Percentiles rank a stretch among this genome's conserved stretches.
These are phyloP conservation scores for Bertia moriformis DNA, from an alignment of 2,329 filamentous ascomycete genomes.

Conservation along the genomic window DNA sequence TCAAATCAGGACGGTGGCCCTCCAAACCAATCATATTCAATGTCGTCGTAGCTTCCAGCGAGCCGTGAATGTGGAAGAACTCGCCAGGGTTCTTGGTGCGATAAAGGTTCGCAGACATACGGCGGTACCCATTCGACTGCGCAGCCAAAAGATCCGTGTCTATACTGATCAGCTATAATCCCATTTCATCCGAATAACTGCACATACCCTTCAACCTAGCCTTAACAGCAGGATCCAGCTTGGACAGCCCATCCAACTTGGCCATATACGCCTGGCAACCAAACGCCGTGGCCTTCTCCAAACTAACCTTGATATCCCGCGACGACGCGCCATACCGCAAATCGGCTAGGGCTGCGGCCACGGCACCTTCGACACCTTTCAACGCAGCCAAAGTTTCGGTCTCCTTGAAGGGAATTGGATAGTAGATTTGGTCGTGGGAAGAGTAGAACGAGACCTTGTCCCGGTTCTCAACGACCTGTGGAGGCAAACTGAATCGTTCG, in stretches of 20 bases:
- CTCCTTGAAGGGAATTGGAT: slow-evolving; percentile 30
- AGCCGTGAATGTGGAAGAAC: slow-evolving; percentile 37
- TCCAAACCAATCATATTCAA: slow-evolving; percentile 36
- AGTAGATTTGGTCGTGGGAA: slow-evolving; percentile 21
- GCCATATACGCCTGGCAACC: slow-evolving; percentile 1
- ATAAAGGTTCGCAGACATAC: slow-evolving; percentile 35
- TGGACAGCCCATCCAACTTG: neutral
- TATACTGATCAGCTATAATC: slow-evolving; percentile 6
- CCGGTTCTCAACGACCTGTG: slow-evolving; percentile 9
- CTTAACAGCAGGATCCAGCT: slow-evolving; percentile 1
- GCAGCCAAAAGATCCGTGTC: slow-evolving; percentile 34
- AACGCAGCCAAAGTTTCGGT: slow-evolving; percentile 26
- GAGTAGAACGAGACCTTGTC: slow-evolving; percentile 16
- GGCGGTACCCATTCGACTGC: slow-evolving; percentile 33
- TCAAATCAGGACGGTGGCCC: slow-evolving; percentile 30
- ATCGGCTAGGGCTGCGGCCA: slow-evolving; percentile 16
- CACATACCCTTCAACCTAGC: neutral
- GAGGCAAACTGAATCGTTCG: slow-evolving; percentile 10
- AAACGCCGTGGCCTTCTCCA: slow-evolving; percentile 25
- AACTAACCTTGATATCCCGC: slow-evolving; percentile 13
- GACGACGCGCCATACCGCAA: slow-evolving; percentile 6
- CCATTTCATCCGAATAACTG: neutral
- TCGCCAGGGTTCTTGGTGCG: slow-evolving; percentile 29
- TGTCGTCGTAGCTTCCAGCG: slow-evolving; percentile 31
- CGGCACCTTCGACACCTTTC: slow-evolving; percentile 23